These are phyloP conservation scores for Wickerhamomyces hampshirensis DNA, from an alignment of 805 yeast genomes.

Conservation along the genomic window DNA sequence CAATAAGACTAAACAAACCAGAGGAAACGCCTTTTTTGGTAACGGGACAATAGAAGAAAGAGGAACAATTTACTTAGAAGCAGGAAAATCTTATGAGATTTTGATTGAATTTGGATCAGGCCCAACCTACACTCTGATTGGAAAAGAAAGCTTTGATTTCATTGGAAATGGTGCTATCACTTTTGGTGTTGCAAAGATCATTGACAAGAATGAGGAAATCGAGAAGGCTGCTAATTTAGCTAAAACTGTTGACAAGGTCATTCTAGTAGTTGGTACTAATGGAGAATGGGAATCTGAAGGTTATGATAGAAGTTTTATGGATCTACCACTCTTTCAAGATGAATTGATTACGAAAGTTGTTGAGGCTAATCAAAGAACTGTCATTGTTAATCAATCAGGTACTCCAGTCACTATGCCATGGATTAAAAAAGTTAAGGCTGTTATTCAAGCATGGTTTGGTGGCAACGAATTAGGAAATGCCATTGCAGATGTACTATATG, in stretches of 20 bases:
- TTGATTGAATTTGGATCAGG: constrained; percentile 46
- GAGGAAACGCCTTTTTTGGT: constrained; percentile 49
- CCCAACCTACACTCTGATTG: constrained; percentile 27
- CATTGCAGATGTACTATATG: constrained; percentile 54
- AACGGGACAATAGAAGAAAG: constrained; percentile 46
- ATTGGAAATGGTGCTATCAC: constrained; percentile 30
- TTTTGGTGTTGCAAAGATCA: constrained; percentile 28
- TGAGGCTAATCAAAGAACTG: constrained; percentile 44
- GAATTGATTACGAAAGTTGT: constrained; percentile 41
- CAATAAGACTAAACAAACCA: constrained; percentile 43
- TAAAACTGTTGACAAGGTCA: constrained; percentile 43
- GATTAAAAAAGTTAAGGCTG: constrained; percentile 37
- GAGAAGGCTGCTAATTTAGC: constrained; percentile 43
- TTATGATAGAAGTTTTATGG: constrained; percentile 47
- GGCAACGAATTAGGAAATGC: constrained; percentile 57
- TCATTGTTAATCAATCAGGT: constrained; percentile 56
- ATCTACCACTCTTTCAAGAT: constrained; percentile 45
- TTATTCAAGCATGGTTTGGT: constrained; percentile 54
- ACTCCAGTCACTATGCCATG: constrained; percentile 59
- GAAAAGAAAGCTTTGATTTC: constrained; percentile 12
- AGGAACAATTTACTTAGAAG: constrained; percentile 31
- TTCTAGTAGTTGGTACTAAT: constrained; percentile 45
- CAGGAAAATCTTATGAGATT: constrained; percentile 39
- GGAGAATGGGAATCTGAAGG: constrained; percentile 61
- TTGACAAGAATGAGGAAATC: constrained; percentile 28